Base-by-base conservation (phyloP, 1,284 basidiomycete genomes). In the Boletus sp. region DNA sequence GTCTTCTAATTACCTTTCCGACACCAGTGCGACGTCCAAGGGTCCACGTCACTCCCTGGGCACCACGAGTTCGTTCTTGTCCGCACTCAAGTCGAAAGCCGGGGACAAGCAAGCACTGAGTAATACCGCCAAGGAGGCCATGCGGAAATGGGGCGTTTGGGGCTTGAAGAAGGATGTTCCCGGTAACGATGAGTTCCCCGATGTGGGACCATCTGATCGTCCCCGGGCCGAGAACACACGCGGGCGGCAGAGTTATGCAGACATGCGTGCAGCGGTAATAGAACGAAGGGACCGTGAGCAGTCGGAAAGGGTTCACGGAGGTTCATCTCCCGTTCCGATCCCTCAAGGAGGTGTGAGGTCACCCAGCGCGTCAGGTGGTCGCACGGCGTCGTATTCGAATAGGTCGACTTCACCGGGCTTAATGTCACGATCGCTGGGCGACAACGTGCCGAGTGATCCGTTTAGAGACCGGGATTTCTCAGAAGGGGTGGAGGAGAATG, bases 81-180 rank as follows among this genome's bases (percentile, higher is more conserved):
- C 88, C n/a, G 85, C 88, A 19, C 79, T 92, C 56, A 90, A 88
- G 72, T 86, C 91, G 27, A 88, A 88, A 47, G 83, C 89, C 0
- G 83, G 83, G 19, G 93, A 95, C 74, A 95, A 94, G 71, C 88
- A 94, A 72, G 91, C 91, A 3, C 77, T 95, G 27, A 87, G 85
- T 68, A 88, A 88, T 67, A 87, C 87, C 3, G 93, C 93, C 6
- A 90, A 89, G 73, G 94, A 95, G 72, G 83, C 89, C 17, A 88
- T 95, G 80, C 87, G 88, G 58, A 95, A 95, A 73, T 95, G 93
- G 93, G 88, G 93, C 25, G 88, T 87, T 23, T 95, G 90, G 90
- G 83, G 80, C 23, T 72, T 87, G 69, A 84, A 82, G 74, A 87
- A 85, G 67, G 85, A 89, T 31, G 71, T 59, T 27, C 68, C 64